phyloP scores from a whole-genome alignment of 139 green algal species.

The Cymbomonas tetramitiformis region DNA sequence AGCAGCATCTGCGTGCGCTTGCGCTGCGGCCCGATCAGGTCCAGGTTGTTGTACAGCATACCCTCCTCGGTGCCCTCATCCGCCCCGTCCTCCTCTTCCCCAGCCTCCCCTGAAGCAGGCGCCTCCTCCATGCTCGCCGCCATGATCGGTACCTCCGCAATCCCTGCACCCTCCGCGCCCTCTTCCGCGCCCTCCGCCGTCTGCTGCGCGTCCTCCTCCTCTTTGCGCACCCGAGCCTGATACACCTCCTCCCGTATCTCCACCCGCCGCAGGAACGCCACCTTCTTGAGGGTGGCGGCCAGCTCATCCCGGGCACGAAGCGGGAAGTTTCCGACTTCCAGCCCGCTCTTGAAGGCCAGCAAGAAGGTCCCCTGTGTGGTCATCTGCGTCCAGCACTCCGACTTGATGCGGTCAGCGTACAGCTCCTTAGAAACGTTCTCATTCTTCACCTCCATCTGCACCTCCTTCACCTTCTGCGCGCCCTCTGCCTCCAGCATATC shows the following conservation, averaged over 20 bases:
- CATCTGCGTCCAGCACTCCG: slow-evolving; percentile 10
- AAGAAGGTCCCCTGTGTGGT: background rate
- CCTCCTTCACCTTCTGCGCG: background rate
- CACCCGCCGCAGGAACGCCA: slow-evolving; percentile 1
- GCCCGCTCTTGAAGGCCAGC: slow-evolving; percentile 1
- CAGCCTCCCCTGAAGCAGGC: background rate
- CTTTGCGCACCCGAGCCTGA: too few species aligned
- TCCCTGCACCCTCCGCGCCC: background rate
- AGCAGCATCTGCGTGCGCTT: slow-evolving; percentile 13
- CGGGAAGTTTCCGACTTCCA: slow-evolving; percentile 10
- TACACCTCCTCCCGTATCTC: background rate
- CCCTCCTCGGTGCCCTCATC: background rate
- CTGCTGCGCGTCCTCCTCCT: too few species aligned
- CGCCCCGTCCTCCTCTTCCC: too few species aligned
- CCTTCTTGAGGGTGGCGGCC: background rate
- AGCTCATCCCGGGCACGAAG: background rate
- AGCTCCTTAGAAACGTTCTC: too few species aligned
- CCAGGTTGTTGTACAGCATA: slow-evolving; percentile 11
- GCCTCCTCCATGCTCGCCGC: background rate
- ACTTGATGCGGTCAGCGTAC: slow-evolving; percentile 8
- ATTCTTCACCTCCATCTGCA: background rate
- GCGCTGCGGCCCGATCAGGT: slow-evolving; percentile 3
- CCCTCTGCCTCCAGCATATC: too few species aligned
- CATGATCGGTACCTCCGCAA: background rate
- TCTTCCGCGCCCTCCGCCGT: too few species aligned